These are phyloP conservation scores for Pyrus betulifolia DNA, from an alignment of 306 rosid genomes.

Conservation along the genomic window DNA sequence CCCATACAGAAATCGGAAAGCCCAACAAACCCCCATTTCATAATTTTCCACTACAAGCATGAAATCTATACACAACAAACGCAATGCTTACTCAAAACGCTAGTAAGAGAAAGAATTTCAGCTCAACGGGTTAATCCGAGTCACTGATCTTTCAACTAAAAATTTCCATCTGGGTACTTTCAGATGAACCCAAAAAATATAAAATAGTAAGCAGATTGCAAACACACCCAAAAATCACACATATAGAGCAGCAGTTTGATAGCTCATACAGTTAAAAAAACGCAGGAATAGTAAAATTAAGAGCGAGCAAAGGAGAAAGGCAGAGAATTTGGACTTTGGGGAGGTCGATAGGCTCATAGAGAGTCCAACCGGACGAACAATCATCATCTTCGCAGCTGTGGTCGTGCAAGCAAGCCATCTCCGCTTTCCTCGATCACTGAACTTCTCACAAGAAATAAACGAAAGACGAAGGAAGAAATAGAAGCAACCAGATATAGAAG, in stretches of 20 bases:
- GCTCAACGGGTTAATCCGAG: background rate
- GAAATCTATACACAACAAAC: background rate
- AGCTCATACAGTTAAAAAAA: background rate
- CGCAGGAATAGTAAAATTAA: background rate
- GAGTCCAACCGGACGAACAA: conserved; percentile 89
- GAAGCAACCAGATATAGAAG: background rate
- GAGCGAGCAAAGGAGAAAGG: background rate
- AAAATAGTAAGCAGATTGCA: background rate
- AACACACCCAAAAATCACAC: background rate
- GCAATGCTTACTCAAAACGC: background rate
- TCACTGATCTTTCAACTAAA: background rate
- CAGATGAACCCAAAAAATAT: background rate
- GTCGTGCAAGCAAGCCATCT: conserved; percentile 88
- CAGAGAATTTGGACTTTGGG: conserved; percentile 42
- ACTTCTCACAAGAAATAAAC: background rate
- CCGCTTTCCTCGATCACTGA: background rate
- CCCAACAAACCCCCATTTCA: background rate
- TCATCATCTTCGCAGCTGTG: conserved; percentile 96
- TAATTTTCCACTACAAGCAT: background rate
- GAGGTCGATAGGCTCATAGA: conserved; percentile 79
- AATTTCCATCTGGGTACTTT: background rate
- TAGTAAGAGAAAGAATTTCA: background rate
- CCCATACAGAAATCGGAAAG: background rate
- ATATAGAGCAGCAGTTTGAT: background rate
- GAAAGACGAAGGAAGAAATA: background rate